Percentiles rank a stretch among this genome's conserved stretches.
Conservation (phyloP, 1,284 basidiomycete species). For the Afroboletus lepidellus region DNA sequence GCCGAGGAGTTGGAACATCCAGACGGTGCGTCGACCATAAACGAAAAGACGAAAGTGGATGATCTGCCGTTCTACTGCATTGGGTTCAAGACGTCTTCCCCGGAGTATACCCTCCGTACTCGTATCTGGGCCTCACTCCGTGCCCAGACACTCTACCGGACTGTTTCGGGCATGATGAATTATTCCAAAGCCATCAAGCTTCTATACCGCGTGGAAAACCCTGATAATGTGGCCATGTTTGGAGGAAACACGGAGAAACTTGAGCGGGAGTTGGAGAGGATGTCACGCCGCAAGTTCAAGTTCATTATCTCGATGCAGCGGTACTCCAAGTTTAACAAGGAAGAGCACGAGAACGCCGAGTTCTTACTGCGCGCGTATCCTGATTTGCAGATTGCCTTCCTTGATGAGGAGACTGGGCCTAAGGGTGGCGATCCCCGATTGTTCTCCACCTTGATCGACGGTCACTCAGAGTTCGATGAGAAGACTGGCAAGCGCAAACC, state of each 20-base stretch:
- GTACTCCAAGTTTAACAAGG: constrained; percentile 99
- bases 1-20: constrained; percentile 86
- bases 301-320: constrained; percentile 99
- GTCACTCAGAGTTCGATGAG: constrained; percentile 93
- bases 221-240: constrained; percentile 79
- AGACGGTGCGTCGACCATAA: constrained; percentile 55
- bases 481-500: constrained; percentile 88
- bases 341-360: constrained; percentile 98
- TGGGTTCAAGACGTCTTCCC: constrained; percentile 98
- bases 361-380: constrained; percentile 98
- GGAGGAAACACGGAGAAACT: constrained; percentile 99
- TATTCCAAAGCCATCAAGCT: constrained; percentile 99
- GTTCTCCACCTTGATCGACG: constrained; percentile 96
- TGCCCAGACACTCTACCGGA: constrained; percentile 97
- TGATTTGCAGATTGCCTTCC: constrained; percentile 98
- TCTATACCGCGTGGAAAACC: constrained; percentile 99
- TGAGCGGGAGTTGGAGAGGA: constrained; percentile 95
- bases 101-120: constrained; percentile 97
- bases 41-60: constrained; percentile 83
- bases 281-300: constrained; percentile 98
- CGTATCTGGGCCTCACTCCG: constrained; percentile 99
- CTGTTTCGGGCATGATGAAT: constrained; percentile 99
- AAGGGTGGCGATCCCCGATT: constrained; percentile 94
- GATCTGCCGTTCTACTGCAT: constrained; percentile 99
- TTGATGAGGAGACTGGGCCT: constrained; percentile 88